Evolutionary conservation across 31 red algal genomes (phyloP).

Genomic region (Porphyra umbilicalis): DNA sequence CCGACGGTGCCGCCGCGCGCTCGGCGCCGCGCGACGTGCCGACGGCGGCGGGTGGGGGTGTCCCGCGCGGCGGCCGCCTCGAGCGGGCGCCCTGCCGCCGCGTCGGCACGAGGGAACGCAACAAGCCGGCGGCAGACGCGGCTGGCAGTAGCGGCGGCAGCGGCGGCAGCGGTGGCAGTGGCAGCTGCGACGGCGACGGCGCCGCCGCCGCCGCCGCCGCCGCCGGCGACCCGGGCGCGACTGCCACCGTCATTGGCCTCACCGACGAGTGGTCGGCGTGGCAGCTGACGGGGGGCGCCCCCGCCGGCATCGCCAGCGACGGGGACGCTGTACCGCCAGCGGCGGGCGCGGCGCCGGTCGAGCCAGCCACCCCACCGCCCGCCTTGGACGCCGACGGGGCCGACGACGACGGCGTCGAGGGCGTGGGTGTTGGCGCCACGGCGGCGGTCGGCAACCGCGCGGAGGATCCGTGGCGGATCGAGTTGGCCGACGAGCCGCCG

Average conservation of each 20-base stretch:
- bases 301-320: background rate
- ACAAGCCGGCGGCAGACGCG: background rate
- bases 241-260: background rate
- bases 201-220: too few relatives aligned
- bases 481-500: background rate
- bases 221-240: background rate
- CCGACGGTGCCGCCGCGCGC: background rate
- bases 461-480: background rate
- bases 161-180: too few relatives aligned
- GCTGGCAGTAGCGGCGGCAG: background rate
- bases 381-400: background rate
- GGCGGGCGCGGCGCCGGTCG: background rate
- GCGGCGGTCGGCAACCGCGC: background rate
- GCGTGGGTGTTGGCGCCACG: background rate
- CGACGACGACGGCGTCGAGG: background rate
- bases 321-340: too few relatives aligned
- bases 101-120: too few relatives aligned
- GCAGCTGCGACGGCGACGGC: too few relatives aligned
- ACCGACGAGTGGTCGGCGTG: background rate
- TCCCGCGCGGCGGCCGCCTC: background rate
- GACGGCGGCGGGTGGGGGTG: background rate
- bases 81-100: background rate
- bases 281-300: background rate
- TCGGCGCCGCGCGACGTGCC: background rate
- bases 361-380: too few relatives aligned